Base-by-base conservation (phyloP, 192 early-diverging fungal species). In the Spizellomyces punctatus region DNA sequence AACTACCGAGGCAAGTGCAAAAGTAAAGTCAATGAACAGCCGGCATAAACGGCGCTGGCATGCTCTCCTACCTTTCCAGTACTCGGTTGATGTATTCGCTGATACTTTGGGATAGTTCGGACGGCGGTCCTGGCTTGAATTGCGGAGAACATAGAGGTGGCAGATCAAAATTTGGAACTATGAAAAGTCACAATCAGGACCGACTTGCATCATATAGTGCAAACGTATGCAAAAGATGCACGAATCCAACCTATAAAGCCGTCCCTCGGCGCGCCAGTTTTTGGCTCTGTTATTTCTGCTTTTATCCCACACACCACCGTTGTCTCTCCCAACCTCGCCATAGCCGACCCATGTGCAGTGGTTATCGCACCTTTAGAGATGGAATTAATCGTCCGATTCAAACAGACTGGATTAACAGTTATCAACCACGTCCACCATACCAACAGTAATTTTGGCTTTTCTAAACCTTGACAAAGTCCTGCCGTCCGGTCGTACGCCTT, bases 281-380 rank as follows among this genome's bases (percentile, higher is more conserved):
- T 79, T 36, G 96, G 95, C 69, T 91, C 89, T 36, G 92, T 83
- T 5, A 96, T 93, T 79, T 97, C 94, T 19, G 92, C 95, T 76
- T 99, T 99, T 62, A 99, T 89, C 17, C 95, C 96, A 69, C 95
- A 97, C 6, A 96, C 83, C 14, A 94, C 91, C 10, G 91, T 94
- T 2, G 95, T 96, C 44, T 92, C 89, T 42, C 96, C 96, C 9
- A 95, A 73, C 44, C 92, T 85, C 46, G 95, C 91, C 77, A 93
- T 91, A 8, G 94, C 90, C 4, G 93, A 95, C 5, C 95, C 95
- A 69, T 92, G 80, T 10, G 93, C 89, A 5, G 91, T 96, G 64
- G 84, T 82, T 44, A 99, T 88, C 10, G 88, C 79, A 10, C 85
- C 89, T 84, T 46, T n/a, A 50, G 55, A 52, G 19, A 56, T 54